phyloP scores from a whole-genome alignment of 257 asterid genomes.

The Fraxinus cuspidata region DNA sequence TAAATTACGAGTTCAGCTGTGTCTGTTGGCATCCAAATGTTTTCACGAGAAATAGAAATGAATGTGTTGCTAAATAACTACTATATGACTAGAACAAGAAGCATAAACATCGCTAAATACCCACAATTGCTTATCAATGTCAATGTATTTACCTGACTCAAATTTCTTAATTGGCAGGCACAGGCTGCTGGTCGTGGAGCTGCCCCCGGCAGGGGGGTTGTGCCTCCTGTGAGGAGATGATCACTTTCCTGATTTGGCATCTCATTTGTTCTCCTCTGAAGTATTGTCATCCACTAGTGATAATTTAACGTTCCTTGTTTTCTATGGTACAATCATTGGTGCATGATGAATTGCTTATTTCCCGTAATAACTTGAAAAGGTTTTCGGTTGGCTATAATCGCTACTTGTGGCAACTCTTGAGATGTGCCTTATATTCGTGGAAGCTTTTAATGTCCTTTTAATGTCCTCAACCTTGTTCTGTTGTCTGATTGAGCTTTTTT shows the following conservation, averaged over 20 bases:
- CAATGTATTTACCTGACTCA: conserved; percentile 18
- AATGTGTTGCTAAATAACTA: too few relatives aligned
- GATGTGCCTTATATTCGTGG: background rate
- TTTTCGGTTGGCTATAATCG: conserved; percentile 7
- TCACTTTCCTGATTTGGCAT: background rate
- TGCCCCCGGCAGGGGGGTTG: conserved; percentile 80
- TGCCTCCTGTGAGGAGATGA: conserved; percentile 87
- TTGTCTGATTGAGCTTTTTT: background rate
- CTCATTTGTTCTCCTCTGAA: background rate
- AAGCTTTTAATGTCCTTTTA: background rate
- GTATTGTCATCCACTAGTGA: background rate
- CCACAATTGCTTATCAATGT: background rate
- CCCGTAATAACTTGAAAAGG: background rate
- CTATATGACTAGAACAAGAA: too few relatives aligned
- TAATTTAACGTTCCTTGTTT: background rate
- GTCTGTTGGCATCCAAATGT: too few relatives aligned
- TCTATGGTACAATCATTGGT: background rate
- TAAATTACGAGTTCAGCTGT: too few relatives aligned
- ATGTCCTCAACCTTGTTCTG: background rate
- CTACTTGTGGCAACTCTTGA: background rate
- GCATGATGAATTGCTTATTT: conserved; percentile 19
- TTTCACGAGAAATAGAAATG: too few relatives aligned
- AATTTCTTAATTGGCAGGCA: conserved; percentile 54
- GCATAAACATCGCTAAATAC: too few relatives aligned
- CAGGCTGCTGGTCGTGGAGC: conserved; percentile 94